Base-by-base conservation (phyloP, 2,329 filamentous ascomycete species). In the Hortaea sp. region DNA sequence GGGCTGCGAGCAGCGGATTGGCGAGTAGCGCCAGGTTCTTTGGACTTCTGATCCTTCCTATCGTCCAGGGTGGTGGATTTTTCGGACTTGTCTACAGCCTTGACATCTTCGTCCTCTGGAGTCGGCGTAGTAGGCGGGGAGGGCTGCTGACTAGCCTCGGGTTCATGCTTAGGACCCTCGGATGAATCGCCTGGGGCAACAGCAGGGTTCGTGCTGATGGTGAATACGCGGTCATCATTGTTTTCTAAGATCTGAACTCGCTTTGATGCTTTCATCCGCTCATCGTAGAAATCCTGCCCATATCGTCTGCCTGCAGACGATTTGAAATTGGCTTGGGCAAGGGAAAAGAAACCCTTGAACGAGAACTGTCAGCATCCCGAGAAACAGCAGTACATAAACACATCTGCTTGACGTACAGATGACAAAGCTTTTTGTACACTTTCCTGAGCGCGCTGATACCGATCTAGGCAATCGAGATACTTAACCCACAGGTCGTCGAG, bases 301-400 rank as follows among this genome's bases (percentile, higher is more conserved):
- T 84, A 88, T 38, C 78, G 72, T 50, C 78, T 63, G 30, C 81
- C 76, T 9, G 52, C 49, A 20, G 50, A 77, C 70, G 59, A 78
- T 29, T 77, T 70, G 65, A 86, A 88, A 66, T 88, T 88, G 50
- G 85, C 85, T 47, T 84, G 77, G n/a, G 85, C 82, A 37, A 89
- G 71, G 53, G 69, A 65, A 29, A 75, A 57, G 50, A 65, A 73
- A 5, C 68, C 71, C 68, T 71, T 5, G 10, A 10, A 30, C 30
- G 20, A 20, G 20, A 39, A 20, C n/a, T 9, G 44, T 30, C 28
- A 41, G 32, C 7, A 35, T 39, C 9, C 20, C 20, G 4, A 20
- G 20, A 20, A 20, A 20, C 20, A 20, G 20, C 2, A 20, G 20
- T 20, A 20, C 4, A 20, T 2, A 42, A 9, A 9, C 7, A 30